A percentile compares a stretch with the other conserved stretches of the same genome.
Conservation (phyloP, 495 filamentous ascomycete species). For the Aspergillus coremiiformis region DNA sequence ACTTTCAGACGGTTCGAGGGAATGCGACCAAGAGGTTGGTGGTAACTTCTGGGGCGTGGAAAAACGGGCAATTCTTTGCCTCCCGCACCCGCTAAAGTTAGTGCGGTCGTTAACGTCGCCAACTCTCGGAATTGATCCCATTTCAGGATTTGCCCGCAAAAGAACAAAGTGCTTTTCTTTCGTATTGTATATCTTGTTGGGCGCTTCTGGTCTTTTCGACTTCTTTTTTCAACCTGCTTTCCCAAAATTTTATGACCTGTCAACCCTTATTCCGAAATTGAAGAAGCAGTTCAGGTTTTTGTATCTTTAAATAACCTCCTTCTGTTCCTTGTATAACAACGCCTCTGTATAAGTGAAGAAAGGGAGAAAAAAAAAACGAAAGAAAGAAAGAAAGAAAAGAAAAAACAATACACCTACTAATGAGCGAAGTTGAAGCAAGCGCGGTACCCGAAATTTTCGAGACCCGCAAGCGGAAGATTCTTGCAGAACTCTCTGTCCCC, state of each 20-base stretch:
- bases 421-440: conserved; percentile 8
- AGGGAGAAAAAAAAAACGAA: neutral
- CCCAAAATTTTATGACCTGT: too few relatives aligned
- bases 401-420: conserved; percentile 4
- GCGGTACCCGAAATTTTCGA: conserved; percentile 41
- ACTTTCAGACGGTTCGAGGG: conserved; percentile 14
- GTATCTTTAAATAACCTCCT: too few relatives aligned
- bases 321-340: neutral
- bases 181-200: neutral
- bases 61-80: conserved; percentile 16
- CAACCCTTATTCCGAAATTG: too few relatives aligned
- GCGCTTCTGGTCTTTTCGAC: neutral
- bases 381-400: conserved; percentile 6
- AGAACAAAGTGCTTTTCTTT: conserved; percentile 1
- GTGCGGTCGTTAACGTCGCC: conserved; percentile 7
- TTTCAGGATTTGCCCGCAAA: conserved; percentile 5
- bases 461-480: conserved; percentile 56
- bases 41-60: conserved; percentile 22
- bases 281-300: too few relatives aligned
- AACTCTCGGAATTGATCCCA: conserved; percentile 6
- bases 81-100: conserved; percentile 15
- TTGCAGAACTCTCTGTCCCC: conserved; percentile 54
- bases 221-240: too few relatives aligned
- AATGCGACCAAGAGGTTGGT: conserved; percentile 19
- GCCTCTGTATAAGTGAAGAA: too few relatives aligned